Conservation (phyloP, 805 yeast genomes). For the Yarrowia keelungensis region DNA sequence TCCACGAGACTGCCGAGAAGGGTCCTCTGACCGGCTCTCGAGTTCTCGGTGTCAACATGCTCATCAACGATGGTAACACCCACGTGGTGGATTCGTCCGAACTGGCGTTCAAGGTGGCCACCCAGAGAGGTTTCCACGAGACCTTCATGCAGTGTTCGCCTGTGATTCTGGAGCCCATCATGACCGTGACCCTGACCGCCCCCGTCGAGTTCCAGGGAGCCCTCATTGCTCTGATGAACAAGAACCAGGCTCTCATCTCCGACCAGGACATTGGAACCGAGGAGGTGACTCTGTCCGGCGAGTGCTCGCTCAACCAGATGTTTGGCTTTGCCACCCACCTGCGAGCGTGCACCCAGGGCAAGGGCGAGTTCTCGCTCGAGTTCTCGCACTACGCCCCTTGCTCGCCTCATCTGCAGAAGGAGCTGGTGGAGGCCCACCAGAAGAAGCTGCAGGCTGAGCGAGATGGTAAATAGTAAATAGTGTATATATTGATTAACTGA, state of each 20-base stretch:
- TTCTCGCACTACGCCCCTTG: conserved; percentile 92
- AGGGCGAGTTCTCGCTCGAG: conserved; percentile 96
- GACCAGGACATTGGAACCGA: conserved; percentile 95
- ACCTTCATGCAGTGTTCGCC: conserved; percentile 87
- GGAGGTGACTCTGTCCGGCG: conserved; percentile 91
- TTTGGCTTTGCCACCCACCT: conserved; percentile 95
- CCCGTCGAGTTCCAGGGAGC: conserved; percentile 96
- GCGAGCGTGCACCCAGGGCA: conserved; percentile 98
- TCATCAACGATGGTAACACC: conserved; percentile 94
- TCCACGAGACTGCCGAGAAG: conserved; percentile 91
- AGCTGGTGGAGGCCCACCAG: conserved; percentile 82
- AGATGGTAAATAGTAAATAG: conserved; percentile 23
- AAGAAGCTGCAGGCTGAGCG: conserved; percentile 57
- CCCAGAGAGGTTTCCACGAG: conserved; percentile 88
- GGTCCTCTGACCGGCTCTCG: conserved; percentile 96
- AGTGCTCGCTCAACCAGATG: conserved; percentile 94
- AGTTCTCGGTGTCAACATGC: conserved; percentile 91
- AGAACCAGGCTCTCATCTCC: conserved; percentile 86
- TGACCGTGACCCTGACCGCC: conserved; percentile 91
- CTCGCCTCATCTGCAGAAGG: conserved; percentile 86
- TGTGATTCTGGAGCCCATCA: conserved; percentile 92
- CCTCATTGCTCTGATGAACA: conserved; percentile 89
- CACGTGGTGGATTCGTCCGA: conserved; percentile 98
- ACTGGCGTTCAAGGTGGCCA: conserved; percentile 91
- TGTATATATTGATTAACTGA: conserved; percentile 19